These are phyloP conservation scores for Wallacemonas sp. DNA, from an alignment of 208 protist species.

Conservation along the genomic window DNA sequence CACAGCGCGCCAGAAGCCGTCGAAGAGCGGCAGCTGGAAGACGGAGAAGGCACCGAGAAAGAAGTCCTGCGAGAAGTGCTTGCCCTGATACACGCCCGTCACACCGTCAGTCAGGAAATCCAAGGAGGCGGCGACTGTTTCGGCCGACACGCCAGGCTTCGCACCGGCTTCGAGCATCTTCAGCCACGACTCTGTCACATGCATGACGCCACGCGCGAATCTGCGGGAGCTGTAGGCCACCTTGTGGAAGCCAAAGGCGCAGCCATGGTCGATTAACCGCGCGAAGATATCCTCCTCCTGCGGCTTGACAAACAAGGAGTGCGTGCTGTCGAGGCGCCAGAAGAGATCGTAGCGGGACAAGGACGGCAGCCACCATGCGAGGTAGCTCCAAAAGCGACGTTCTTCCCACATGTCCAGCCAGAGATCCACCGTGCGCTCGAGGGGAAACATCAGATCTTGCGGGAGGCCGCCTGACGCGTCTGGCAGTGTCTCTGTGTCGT, in stretches of 20 bases:
- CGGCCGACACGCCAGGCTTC: too few relatives aligned
- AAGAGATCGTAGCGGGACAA: conserved; percentile 51
- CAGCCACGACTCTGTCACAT: conserved; percentile 16
- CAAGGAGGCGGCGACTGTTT: conserved; percentile 5
- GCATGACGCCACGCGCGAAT: conserved; percentile 14
- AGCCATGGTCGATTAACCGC: conserved; percentile 23
- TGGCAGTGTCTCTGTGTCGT: not conserved
- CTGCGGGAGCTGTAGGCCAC: conserved; percentile 21
- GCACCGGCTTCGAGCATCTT: too few relatives aligned
- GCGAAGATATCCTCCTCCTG: conserved; percentile 31
- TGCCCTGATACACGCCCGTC: conserved; percentile 24
- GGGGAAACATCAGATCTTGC: not conserved
- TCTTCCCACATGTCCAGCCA: conserved; percentile 15
- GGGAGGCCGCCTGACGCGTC: not conserved
- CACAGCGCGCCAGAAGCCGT: conserved; percentile 29
- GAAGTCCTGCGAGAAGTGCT: conserved; percentile 26
- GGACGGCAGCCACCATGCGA: conserved; percentile 38
- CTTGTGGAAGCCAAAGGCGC: conserved; percentile 28
- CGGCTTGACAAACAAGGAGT: conserved; percentile 30
- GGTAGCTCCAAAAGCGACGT: conserved; percentile 43
- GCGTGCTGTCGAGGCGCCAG: conserved; percentile 43
- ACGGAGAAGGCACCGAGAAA: conserved; percentile 30
- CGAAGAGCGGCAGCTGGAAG: conserved; percentile 19
- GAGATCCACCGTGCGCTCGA: not conserved
- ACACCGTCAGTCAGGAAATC: conserved; percentile 20